A percentile compares a stretch with the other conserved stretches of the same genome.
These are phyloP conservation scores for Phytophthora chlamydospora DNA, from an alignment of 352 stramenopile species.

Conservation along the genomic window DNA sequence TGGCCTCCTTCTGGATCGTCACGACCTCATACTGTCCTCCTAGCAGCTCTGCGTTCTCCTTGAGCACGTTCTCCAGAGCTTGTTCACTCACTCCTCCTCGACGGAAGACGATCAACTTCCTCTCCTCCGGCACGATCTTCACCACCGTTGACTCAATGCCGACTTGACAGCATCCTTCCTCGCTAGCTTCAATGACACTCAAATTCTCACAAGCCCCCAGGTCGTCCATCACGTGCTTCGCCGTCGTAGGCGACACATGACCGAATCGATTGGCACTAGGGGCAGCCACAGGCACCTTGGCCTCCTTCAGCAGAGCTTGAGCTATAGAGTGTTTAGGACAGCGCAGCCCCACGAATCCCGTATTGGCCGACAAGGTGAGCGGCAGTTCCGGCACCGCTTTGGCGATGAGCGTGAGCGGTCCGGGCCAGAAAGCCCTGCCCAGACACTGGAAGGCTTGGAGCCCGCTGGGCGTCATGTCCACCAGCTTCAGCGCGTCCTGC, in stretches of 20 bases:
- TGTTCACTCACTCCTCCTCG: conserved; percentile 85
- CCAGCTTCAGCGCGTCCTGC: conserved; percentile 89
- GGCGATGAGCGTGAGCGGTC: conserved; percentile 97
- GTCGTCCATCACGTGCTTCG: conserved; percentile 97
- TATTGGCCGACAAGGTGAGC: conserved; percentile 90
- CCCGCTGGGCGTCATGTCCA: conserved; percentile 79
- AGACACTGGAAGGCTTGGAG: conserved; percentile 84
- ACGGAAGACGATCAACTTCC: conserved; percentile 88
- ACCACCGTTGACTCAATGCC: conserved; percentile 96
- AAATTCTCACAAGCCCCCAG: conserved; percentile 91
- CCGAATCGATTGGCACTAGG: conserved; percentile 99
- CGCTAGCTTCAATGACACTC: conserved; percentile 77
- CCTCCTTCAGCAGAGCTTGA: conserved; percentile 85
- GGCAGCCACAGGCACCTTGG: conserved; percentile 95
- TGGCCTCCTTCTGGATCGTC: conserved; percentile 67
- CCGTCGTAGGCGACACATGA: conserved; percentile 97
- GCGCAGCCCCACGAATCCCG: conserved; percentile 97
- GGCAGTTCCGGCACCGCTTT: conserved; percentile 90
- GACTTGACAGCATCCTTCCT: conserved; percentile 74
- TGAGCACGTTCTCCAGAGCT: conserved; percentile 64
- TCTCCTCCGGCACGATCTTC: conserved; percentile 85
- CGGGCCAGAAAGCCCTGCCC: conserved; percentile 95
- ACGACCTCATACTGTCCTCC: conserved; percentile 66
- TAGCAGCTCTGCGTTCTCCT: conserved; percentile 43
- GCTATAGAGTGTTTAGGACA: conserved; percentile 94